Evolutionary conservation across 1,284 basidiomycete species (phyloP).

Genomic region (Erythrobasidium hasegawianum): DNA sequence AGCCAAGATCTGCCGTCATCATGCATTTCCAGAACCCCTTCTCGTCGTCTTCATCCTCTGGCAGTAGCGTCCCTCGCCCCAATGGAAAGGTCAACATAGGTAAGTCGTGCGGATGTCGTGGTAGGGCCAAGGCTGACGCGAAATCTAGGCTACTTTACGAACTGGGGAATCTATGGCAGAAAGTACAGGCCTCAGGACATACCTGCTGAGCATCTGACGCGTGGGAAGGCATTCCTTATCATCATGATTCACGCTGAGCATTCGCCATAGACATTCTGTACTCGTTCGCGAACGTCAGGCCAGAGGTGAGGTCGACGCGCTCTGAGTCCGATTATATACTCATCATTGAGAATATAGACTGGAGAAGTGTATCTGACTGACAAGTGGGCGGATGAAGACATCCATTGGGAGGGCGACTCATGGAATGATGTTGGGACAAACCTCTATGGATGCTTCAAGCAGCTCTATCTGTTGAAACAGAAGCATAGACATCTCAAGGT

Average conservation of each 20-base stretch:
- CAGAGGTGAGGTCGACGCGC: conserved; percentile 37
- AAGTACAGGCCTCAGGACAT: conserved; percentile 46
- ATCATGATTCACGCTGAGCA: neutral
- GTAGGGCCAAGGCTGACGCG: neutral
- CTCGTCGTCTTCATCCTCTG: neutral
- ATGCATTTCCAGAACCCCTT: conserved; percentile 36
- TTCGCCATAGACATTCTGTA: conserved; percentile 45
- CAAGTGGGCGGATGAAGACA: conserved; percentile 47
- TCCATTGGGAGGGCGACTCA: conserved; percentile 63
- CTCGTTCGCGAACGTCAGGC: conserved; percentile 49
- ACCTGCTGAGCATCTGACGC: conserved; percentile 45
- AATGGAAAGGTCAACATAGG: conserved; percentile 35
- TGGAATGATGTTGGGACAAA: conserved; percentile 66
- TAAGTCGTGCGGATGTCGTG: neutral
- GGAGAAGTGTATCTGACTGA: conserved; percentile 49
- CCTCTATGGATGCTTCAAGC: conserved; percentile 47
- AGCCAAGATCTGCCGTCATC: neutral
- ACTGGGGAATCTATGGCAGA: conserved; percentile 49
- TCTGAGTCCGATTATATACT: neutral
- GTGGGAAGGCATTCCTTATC: neutral
- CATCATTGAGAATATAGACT: conserved; percentile 14
- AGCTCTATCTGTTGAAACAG: conserved; percentile 36
- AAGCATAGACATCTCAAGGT: conserved; percentile 36
- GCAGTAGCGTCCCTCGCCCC: conserved; percentile 7
- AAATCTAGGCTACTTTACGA: conserved; percentile 40